phyloP scores from a whole-genome alignment of 345 rosid species.

The Gossypium bickii region DNA sequence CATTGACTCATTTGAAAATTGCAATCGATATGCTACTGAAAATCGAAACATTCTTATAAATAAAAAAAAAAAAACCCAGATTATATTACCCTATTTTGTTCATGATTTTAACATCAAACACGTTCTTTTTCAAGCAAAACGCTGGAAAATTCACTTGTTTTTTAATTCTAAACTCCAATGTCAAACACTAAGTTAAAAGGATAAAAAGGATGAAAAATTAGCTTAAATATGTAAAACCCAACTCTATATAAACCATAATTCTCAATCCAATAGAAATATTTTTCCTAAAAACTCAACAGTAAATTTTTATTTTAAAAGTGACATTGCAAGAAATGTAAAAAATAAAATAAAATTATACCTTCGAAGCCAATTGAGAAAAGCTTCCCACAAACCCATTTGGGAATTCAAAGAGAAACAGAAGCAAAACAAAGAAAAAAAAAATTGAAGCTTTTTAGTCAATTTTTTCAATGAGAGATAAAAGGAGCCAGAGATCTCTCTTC shows the following conservation, averaged over 20 bases:
- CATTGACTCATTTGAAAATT: background rate
- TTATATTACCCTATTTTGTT: background rate
- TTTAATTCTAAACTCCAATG: background rate
- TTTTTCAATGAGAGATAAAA: background rate
- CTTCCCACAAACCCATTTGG: conserved; percentile 64
- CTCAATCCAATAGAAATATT: background rate
- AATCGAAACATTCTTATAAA: background rate
- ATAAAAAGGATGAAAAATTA: background rate
- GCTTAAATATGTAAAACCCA: background rate
- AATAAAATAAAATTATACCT: conserved; percentile 27
- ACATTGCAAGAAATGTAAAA: background rate
- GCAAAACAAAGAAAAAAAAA: conserved; percentile 9
- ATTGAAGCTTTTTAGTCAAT: background rate
- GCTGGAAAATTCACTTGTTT: background rate
- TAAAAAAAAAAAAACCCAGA: background rate
- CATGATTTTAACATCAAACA: background rate
- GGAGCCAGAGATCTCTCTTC: conserved; percentile 21
- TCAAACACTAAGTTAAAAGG: background rate
- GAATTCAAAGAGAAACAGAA: conserved; percentile 20
- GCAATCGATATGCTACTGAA: background rate
- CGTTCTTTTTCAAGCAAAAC: background rate
- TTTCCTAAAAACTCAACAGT: background rate
- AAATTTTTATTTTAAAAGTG: background rate
- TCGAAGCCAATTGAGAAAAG: conserved; percentile 79
- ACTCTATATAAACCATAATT: background rate